These are phyloP conservation scores for Ogataea saltuana DNA, from an alignment of 805 yeast species.

Conservation along the genomic window DNA sequence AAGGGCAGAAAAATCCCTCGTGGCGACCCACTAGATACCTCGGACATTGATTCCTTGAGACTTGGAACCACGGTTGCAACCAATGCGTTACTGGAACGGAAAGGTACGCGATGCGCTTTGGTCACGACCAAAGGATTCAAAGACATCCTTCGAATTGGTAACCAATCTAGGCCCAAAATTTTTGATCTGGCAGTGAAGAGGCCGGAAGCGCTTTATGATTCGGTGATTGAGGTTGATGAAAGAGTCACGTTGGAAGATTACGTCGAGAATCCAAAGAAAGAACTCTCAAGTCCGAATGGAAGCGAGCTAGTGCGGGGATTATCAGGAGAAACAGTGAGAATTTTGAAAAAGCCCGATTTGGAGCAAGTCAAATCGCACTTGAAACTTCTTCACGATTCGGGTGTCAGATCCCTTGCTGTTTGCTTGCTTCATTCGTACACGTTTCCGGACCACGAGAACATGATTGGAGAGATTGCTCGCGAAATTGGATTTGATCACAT, in stretches of 20 bases:
- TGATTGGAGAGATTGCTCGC: conserved; percentile 56
- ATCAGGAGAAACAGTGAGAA: conserved; percentile 65
- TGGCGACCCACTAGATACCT: conserved; percentile 56
- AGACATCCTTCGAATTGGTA: conserved; percentile 80
- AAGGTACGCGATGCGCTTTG: conserved; percentile 83
- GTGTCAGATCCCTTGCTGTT: conserved; percentile 67
- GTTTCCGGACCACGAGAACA: conserved; percentile 61
- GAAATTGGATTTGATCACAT: conserved; percentile 65
- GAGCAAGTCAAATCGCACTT: conserved; percentile 43
- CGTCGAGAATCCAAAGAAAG: conserved; percentile 62
- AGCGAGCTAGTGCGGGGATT: conserved; percentile 49
- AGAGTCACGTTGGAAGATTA: conserved; percentile 82
- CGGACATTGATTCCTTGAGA: conserved; percentile 63
- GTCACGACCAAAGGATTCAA: conserved; percentile 84
- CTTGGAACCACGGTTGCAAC: conserved; percentile 97
- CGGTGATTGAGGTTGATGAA: conserved; percentile 83
- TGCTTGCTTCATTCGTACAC: conserved; percentile 72
- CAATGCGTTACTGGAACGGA: conserved; percentile 86
- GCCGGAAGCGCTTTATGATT: conserved; percentile 66
- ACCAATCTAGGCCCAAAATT: conserved; percentile 85
- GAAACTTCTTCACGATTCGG: conserved; percentile 47
- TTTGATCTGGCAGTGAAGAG: conserved; percentile 76
- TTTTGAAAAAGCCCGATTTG: conserved; percentile 51
- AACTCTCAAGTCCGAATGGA: conserved; percentile 27
- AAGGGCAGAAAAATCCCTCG: conserved; percentile 55